Evolutionary conservation across 331 rosid species (phyloP).

Genomic region (Acacia concinna): DNA sequence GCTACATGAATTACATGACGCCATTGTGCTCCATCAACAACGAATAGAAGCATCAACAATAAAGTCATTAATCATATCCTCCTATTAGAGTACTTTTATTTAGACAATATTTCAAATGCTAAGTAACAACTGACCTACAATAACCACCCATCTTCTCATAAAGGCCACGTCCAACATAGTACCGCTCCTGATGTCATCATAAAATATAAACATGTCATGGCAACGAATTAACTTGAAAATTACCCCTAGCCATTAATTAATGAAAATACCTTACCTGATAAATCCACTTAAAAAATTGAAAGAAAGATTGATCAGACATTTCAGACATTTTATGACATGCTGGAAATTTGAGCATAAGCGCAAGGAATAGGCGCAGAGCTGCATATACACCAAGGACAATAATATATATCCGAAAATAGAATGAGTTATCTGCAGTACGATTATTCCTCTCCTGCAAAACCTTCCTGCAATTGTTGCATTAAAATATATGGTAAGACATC

Average conservation of each 20-base stretch:
- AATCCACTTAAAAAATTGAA: slow-evolving; percentile 98
- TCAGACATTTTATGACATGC: slow-evolving; percentile 85
- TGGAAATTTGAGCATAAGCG: slow-evolving; percentile 71
- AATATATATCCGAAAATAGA: slow-evolving; percentile 89
- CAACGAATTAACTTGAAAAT: slow-evolving; percentile 11
- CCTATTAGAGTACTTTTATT: not conserved
- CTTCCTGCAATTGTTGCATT: slow-evolving; percentile 64
- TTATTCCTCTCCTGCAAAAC: slow-evolving; percentile 81
- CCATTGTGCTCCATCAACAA: no score
- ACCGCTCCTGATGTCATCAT: slow-evolving; percentile 69
- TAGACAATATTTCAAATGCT: slow-evolving; percentile 10
- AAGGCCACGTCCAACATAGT: slow-evolving; percentile 96
- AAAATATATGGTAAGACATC: slow-evolving; percentile 13
- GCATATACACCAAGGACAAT: slow-evolving; percentile 84
- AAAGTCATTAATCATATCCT: slow-evolving; percentile 14
- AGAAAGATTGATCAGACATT: slow-evolving; percentile 87
- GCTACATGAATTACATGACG: no score
- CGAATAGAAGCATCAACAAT: slow-evolving; percentile 21
- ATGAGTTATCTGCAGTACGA: slow-evolving; percentile 61
- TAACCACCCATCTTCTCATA: slow-evolving; percentile 80
- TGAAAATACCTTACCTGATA: slow-evolving; percentile 59
- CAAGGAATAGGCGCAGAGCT: slow-evolving; percentile 62
- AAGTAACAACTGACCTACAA: slow-evolving; percentile 62
- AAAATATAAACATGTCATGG: slow-evolving; percentile 31
- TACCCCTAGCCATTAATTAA: slow-evolving; percentile 3